Percentiles rank a stretch among this genome's conserved stretches.
Evolutionary conservation across 495 filamentous ascomycete species (phyloP).

Genomic region (Neurospora sp.): DNA sequence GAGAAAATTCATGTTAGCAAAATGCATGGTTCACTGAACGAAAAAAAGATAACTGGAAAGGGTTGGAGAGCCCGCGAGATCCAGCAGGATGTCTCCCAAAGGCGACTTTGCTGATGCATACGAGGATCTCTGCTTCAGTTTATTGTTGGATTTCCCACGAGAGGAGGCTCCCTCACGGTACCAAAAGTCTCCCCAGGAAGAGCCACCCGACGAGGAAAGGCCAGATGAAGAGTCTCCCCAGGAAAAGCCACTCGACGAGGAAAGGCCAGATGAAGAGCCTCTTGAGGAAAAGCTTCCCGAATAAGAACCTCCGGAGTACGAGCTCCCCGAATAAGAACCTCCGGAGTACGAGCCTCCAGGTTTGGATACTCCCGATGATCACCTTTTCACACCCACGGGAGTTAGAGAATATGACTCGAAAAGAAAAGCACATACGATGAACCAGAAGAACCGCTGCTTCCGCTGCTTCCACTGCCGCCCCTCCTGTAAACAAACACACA

Average conservation of each 20-base stretch:
- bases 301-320: not conserved
- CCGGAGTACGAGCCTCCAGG: not conserved
- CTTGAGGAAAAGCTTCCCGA: not conserved
- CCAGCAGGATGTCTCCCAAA: not conserved
- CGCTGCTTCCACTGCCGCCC: not conserved
- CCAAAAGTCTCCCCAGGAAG: not conserved
- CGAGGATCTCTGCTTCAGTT: not conserved
- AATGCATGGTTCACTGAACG: not conserved
- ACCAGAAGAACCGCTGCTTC: conserved; percentile 1
- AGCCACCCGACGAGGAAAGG: not conserved
- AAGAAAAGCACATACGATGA: conserved; percentile 1
- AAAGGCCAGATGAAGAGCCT: not conserved
- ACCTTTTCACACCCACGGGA: not conserved
- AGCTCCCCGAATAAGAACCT: not conserved
- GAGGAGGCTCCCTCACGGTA: not conserved
- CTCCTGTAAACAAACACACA: not conserved
- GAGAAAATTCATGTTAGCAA: conserved; percentile 1
- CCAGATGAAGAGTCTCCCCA: not conserved
- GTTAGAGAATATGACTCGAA: not conserved
- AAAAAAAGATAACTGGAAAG: not conserved
- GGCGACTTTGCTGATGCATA: not conserved
- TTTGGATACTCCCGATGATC: not conserved
- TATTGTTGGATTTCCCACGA: not conserved
- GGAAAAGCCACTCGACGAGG: not conserved
- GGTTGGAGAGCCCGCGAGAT: not conserved